Conservation (phyloP, 306 rosid genomes). For the Erythrophleum fordii region DNA sequence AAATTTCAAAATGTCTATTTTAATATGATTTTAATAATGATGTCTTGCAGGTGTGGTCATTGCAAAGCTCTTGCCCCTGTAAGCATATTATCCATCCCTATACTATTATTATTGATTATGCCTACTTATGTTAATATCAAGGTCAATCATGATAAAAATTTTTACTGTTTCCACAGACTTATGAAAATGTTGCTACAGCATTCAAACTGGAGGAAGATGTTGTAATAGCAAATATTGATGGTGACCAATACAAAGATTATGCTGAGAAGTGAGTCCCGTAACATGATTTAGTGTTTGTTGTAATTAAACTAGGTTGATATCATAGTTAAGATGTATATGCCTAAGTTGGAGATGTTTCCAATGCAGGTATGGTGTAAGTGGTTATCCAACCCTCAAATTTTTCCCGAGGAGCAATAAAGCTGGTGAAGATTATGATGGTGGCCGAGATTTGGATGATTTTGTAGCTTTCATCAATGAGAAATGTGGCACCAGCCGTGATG, state of each 20-base stretch:
- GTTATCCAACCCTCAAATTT: slow-evolving; percentile 82
- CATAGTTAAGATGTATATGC: slow-evolving; percentile 14
- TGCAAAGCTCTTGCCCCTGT: slow-evolving; percentile 94
- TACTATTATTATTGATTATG: slow-evolving; percentile 11
- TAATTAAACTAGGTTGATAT: slow-evolving; percentile 28
- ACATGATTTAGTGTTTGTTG: slow-evolving; percentile 5
- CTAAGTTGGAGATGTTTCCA: slow-evolving; percentile 33
- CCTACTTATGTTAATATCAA: slow-evolving; percentile 17
- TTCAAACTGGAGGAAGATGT: slow-evolving; percentile 74
- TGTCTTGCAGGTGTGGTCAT: slow-evolving; percentile 86
- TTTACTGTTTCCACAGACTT: slow-evolving; percentile 51
- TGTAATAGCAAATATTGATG: slow-evolving; percentile 76
- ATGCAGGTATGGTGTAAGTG: slow-evolving; percentile 76
- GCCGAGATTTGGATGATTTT: slow-evolving; percentile 77
- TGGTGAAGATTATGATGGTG: slow-evolving; percentile 81
- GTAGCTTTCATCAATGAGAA: slow-evolving; percentile 77
- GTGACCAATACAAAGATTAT: slow-evolving; percentile 73
- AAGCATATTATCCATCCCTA: slow-evolving; percentile 45
- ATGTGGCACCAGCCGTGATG: slow-evolving; percentile 80
- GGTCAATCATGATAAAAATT: slow-evolving; percentile 30
- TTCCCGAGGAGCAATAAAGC: slow-evolving; percentile 80
- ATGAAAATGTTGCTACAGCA: slow-evolving; percentile 86
- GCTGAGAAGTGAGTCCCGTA: slow-evolving; percentile 74
- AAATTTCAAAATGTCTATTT: slow-evolving; percentile 12
- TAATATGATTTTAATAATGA: not conserved